Percentiles rank a stretch among this genome's conserved stretches.
Conservation (phyloP, 2,329 filamentous ascomycete species). For the Aspergillus chevalieri region DNA sequence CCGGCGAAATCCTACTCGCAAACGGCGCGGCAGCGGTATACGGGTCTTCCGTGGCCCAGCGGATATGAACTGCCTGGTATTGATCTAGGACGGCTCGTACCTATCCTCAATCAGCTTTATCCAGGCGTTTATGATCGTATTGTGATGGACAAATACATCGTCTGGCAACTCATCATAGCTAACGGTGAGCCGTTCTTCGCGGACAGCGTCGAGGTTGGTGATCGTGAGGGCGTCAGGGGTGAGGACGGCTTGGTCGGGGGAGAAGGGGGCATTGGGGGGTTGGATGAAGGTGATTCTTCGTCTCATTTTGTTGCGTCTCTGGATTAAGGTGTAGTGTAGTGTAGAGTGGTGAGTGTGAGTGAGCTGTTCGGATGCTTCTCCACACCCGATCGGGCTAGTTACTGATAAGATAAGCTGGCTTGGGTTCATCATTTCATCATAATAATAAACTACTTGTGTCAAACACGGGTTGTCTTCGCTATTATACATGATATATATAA, state of each 20-base stretch:
- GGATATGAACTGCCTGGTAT: conserved; percentile 67
- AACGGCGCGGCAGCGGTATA: conserved; percentile 64
- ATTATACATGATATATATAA: no score
- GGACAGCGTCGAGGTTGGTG: conserved; percentile 57
- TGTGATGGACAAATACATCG: conserved; percentile 42
- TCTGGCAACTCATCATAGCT: conserved; percentile 65
- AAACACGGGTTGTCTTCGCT: neutral
- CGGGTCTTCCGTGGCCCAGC: conserved; percentile 61
- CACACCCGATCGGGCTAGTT: conserved; percentile 2
- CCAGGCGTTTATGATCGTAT: neutral
- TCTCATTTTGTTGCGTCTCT: conserved; percentile 25
- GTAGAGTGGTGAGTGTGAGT: neutral
- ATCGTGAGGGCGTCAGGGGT: conserved; percentile 50
- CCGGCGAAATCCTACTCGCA: conserved; percentile 67
- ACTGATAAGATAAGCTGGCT: conserved; percentile 2
- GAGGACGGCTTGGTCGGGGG: conserved; percentile 59
- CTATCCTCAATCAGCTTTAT: conserved; percentile 11
- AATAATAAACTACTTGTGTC: neutral
- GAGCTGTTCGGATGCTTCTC: neutral
- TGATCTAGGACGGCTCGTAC: conserved; percentile 59
- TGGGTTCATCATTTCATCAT: neutral
- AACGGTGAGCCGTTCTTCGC: conserved; percentile 74
- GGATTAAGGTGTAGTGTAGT: neutral
- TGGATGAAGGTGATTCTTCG: conserved; percentile 67
- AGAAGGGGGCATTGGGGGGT: conserved; percentile 56